Percentiles rank a stretch among this genome's conserved stretches.
phyloP scores from a whole-genome alignment of 2,329 filamentous ascomycete species.

The Scedosporium aurantiacum region DNA sequence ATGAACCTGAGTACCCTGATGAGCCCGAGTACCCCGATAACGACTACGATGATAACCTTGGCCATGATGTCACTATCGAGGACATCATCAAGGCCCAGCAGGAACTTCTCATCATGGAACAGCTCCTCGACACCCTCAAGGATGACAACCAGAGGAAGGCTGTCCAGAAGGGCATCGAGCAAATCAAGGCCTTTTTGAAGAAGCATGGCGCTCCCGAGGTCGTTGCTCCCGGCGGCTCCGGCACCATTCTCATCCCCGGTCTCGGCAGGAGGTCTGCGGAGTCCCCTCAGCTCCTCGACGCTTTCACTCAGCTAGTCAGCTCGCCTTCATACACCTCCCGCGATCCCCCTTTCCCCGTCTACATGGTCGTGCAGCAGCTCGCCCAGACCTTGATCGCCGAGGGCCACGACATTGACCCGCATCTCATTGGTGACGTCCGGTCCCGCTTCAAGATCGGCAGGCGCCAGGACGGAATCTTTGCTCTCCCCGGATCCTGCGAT shows the following conservation, averaged over 20 bases:
- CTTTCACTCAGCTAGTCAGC: conserved; percentile 1
- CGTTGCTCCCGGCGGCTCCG: background rate
- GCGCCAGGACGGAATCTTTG: conserved; percentile 11
- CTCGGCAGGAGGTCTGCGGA: background rate
- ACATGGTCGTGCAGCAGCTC: conserved; percentile 7
- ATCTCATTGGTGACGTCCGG: background rate
- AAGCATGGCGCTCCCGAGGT: background rate
- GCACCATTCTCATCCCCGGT: conserved; percentile 3
- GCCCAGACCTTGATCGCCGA: conserved; percentile 10
- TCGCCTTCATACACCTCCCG: background rate
- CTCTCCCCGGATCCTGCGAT: conserved; percentile 9
- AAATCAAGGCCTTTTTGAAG: conserved; percentile 6
- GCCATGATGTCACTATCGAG: background rate
- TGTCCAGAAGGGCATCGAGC: conserved; percentile 2
- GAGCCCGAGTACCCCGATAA: background rate
- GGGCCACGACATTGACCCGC: conserved; percentile 7
- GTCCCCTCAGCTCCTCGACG: background rate
- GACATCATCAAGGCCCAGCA: conserved; percentile 8
- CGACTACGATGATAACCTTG: background rate
- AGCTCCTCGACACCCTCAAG: conserved; percentile 1
- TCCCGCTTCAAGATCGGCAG: conserved; percentile 8
- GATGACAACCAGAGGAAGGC: conserved; percentile 1
- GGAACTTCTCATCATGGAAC: conserved; percentile 2
- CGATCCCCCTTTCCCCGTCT: conserved; percentile 2
- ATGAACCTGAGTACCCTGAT: background rate